Conservation (phyloP, 192 early-diverging fungal genomes). For the Gigaspora rosea region DNA sequence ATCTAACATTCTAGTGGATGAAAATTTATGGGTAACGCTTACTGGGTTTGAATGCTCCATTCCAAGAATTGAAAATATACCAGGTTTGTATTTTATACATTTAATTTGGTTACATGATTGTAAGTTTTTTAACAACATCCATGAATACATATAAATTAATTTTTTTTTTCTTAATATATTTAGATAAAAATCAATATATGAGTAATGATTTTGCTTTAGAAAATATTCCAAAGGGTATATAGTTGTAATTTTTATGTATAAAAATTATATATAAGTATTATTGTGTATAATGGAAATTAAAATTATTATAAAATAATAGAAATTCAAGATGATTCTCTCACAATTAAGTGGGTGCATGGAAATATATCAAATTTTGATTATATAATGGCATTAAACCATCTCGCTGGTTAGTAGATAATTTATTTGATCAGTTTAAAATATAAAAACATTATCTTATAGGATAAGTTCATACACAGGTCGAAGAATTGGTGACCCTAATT, state of each 20-base stretch:
- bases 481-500: slow-evolving; percentile 62
- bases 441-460: neutral
- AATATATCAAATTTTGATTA: slow-evolving; percentile 95
- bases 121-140: neutral
- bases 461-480: slow-evolving; percentile 47
- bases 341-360: slow-evolving; percentile 73
- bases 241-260: neutral
- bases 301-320: slow-evolving; percentile 34
- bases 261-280: neutral
- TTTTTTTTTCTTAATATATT: neutral
- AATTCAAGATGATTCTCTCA: slow-evolving; percentile 48
- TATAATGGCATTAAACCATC: slow-evolving; percentile 85
- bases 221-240: slow-evolving; percentile 41
- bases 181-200: neutral
- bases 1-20: slow-evolving; percentile 59
- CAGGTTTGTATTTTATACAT: neutral
- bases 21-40: slow-evolving; percentile 61
- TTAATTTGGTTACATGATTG: neutral
- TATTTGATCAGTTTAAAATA: no score
- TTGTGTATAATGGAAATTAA: neutral
- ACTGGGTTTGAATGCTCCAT: slow-evolving; percentile 54
- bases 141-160: neutral
- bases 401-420: slow-evolving; percentile 60
- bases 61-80: slow-evolving; percentile 4
- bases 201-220: neutral